Base-by-base conservation (phyloP, 495 filamentous ascomycete species). In the Penicillium macrosclerotiorum region DNA sequence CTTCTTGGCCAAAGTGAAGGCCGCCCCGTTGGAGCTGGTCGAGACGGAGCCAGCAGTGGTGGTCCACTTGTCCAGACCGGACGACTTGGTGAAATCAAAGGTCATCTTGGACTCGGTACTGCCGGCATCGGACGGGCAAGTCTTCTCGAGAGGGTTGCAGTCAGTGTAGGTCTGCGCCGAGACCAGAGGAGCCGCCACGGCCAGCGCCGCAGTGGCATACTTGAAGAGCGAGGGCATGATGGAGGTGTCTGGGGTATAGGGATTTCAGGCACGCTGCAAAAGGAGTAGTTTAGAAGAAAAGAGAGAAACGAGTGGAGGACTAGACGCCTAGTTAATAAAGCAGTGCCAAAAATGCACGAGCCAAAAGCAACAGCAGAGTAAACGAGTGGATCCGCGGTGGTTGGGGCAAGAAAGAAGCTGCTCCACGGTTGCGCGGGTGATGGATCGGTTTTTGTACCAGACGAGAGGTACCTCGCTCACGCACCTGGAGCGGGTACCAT, bases 1-100 rank as follows among this genome's bases (percentile, higher is more conserved):
- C 47, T 77, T 67, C 68, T 89, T 81, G 56, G 57, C 64, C 62
- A 95, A 78, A 37, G 79, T 86, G 75, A 94, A 88, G 41, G 75
- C 77, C 24, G 83, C 85, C 26, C 84, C 84, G 11, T 75, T 52
- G 37, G 77, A 61, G 17, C 57, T 52, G 23, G 69, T 73, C 23
- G 51, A 67, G 45, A 89, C 71, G 4, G 62, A 54, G 45, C 80
- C 77, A 18, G 76, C 74, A n/a, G 77, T 81, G 37, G 75, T 78
- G 45, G 75, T 81, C 78, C 84, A 93, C 27, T 72, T 73, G 30
- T 64, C 57, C 24, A 72, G 59, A 18, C 75, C 64, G 24, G 63
- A 58, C 4, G 76, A 77, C 8, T 76, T 68, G 14, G 74, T 77
- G 71, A 90, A 90, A 68, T 90, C 85, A 25, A 57, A 57, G 49